Evolutionary conservation across 306 rosid genomes (phyloP).

Genomic region (Vicia villosa): DNA sequence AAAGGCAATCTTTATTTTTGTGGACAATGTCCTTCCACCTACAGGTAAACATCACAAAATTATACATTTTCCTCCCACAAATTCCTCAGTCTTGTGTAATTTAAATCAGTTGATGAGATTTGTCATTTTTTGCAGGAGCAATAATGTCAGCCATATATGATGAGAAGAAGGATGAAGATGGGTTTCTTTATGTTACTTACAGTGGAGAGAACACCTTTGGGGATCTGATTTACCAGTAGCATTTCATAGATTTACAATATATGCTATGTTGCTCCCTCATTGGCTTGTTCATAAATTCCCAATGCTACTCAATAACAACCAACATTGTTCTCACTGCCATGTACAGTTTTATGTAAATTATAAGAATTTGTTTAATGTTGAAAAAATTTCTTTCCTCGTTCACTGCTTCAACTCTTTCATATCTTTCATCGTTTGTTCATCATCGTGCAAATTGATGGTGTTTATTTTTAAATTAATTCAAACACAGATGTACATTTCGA

Average conservation of each 20-base stretch:
- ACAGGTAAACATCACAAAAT: conserved; percentile 58
- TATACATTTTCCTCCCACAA: conserved; percentile 9
- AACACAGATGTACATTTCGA: not conserved
- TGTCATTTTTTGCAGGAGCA: conserved; percentile 60
- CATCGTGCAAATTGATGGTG: not conserved
- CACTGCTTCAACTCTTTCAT: not conserved
- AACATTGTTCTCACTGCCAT: conserved; percentile 41
- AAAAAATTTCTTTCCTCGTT: conserved; percentile 7
- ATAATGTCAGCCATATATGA: conserved; percentile 93
- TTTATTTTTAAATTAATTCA: not conserved
- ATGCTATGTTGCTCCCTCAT: conserved; percentile 31
- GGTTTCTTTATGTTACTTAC: conserved; percentile 89
- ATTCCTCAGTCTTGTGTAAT: conserved; percentile 30
- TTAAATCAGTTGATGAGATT: conserved; percentile 7
- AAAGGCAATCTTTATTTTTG: conserved; percentile 89
- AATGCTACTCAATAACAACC: conserved; percentile 42
- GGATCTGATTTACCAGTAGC: conserved; percentile 33
- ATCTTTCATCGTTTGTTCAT: not conserved
- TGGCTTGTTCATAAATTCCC: conserved; percentile 40
- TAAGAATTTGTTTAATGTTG: conserved; percentile 38
- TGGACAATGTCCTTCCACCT: conserved; percentile 93
- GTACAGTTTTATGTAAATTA: conserved; percentile 51
- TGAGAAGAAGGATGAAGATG: conserved; percentile 92
- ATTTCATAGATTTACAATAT: conserved; percentile 15
- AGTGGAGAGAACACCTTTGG: conserved; percentile 94